Conservation (phyloP, 2,329 filamentous ascomycete species). For the Penicillium sp. region DNA sequence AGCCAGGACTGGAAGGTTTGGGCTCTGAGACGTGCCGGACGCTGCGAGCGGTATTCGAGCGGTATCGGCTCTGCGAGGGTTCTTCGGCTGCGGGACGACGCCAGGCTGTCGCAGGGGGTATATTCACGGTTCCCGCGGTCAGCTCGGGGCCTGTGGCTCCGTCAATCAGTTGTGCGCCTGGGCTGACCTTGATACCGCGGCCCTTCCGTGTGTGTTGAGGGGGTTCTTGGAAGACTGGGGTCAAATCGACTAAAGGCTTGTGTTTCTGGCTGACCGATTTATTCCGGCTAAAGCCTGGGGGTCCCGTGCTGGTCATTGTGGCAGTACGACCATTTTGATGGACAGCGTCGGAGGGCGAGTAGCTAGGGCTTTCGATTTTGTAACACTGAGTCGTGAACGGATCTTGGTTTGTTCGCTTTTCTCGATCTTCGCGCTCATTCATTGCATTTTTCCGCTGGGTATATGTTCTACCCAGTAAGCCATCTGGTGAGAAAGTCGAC, state of each 20-base stretch:
- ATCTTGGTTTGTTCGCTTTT: conserved; percentile 41
- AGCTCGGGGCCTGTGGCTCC: conserved; percentile 47
- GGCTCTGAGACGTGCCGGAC: conserved; percentile 21
- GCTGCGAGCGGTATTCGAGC: conserved; percentile 42
- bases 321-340: conserved; percentile 35
- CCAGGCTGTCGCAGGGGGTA: conserved; percentile 48
- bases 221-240: conserved; percentile 66
- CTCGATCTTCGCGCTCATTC: conserved; percentile 44
- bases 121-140: conserved; percentile 34
- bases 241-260: conserved; percentile 71
- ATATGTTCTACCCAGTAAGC: conserved; percentile 45
- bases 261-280: conserved; percentile 51
- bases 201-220: conserved; percentile 50
- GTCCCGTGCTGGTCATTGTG: conserved; percentile 34
- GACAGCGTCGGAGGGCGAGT: conserved; percentile 34
- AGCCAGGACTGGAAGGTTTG: conserved; percentile 13
- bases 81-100: conserved; percentile 33
- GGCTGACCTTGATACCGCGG: conserved; percentile 49
- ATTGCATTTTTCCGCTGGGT: conserved; percentile 45
- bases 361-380: conserved; percentile 45
- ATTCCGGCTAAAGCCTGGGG: conserved; percentile 47
- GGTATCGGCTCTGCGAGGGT: conserved; percentile 28
- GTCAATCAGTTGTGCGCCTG: conserved; percentile 45
- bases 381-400: conserved; percentile 59
- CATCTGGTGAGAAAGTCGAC: conserved; percentile 41